Percentiles rank a stretch among this genome's conserved stretches.
phyloP scores from a whole-genome alignment of 768 basidiomycete species.

The Tylopilus subfusipes region DNA sequence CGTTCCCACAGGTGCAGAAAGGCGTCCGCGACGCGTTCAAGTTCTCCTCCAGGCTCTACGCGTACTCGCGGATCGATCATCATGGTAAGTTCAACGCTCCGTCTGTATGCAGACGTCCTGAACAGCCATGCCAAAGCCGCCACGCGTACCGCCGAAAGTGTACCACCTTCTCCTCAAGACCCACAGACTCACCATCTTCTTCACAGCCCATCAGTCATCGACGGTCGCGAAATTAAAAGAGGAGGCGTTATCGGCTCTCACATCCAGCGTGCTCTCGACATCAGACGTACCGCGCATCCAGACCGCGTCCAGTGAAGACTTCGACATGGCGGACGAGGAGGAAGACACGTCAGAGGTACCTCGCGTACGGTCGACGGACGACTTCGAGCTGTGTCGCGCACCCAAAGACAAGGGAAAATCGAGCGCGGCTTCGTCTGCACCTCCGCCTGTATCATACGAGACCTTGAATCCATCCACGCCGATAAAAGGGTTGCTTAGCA shows the following conservation, averaged over 20 bases:
- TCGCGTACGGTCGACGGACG: constrained; percentile 32
- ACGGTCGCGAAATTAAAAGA: constrained; percentile 58
- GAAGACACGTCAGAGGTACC: constrained; percentile 31
- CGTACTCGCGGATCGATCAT: neutral
- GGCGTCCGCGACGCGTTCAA: neutral
- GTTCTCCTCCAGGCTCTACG: neutral
- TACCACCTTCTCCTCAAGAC: constrained; percentile 71
- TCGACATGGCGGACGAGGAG: constrained; percentile 16
- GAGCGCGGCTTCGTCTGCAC: constrained; percentile 29
- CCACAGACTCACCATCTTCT: constrained; percentile 64
- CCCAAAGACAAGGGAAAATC: constrained; percentile 48
- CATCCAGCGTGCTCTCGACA: constrained; percentile 41
- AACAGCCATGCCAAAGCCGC: constrained; percentile 38
- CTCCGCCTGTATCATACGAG: constrained; percentile 41
- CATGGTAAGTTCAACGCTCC: constrained; percentile 17
- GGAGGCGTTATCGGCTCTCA: constrained; percentile 60
- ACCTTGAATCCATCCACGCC: constrained; percentile 40
- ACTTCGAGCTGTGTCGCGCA: constrained; percentile 64
- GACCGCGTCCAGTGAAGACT: constrained; percentile 28
- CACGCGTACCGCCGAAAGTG: constrained; percentile 53
- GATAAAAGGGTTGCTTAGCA: constrained; percentile 49
- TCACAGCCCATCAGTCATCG: constrained; percentile 51
- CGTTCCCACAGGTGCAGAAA: constrained; percentile 24
- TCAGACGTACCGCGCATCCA: constrained; percentile 28
- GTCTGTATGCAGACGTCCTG: neutral